Base-by-base conservation (phyloP, 2,329 filamentous ascomycete species). In the Thelonectria rubi region DNA sequence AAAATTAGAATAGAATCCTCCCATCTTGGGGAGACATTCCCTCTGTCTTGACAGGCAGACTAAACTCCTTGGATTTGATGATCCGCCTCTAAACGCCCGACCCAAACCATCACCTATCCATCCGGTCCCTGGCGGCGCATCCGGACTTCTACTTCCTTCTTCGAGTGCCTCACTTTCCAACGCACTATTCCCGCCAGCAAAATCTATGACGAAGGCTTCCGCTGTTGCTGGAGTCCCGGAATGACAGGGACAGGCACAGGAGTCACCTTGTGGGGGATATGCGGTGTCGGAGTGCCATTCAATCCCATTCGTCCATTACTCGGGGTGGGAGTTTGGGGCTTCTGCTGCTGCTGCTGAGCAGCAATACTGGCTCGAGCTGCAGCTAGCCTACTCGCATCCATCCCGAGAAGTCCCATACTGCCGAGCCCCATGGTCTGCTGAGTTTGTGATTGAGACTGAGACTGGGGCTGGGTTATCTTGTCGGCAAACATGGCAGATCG, bases 181-280 rank as follows among this genome's bases (percentile, higher is more conserved):
- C 51, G 32, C 21, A 30, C 40, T n/a, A 26, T 18, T 39, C 34
- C 26, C 17, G 20, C 26, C 30, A 17, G 47, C 21, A 48, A 56
- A 5, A 21, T 47, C 62, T 62, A 72, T 55, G 64, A 60, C n/a
- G 69, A 73, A 37, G 69, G 66, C 54, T 72, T 73, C 52, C 57
- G 72, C 61, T 74, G 74, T 61, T 72, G 73, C 47, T 74, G 73
- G n/a, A 76, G 73, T 20, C 77, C 78, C 7, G 79, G 79, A 48
- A 80, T 79, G 15, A 76, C 73, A 4, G 79, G 79, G 21, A 81
- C 73, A 5, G 79, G 79, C 9, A 81, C 79, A 7, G 79, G 79
- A 18, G 79, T 81, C 34, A 81, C 78, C 66, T 79, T 81, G 37
- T 77, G 77, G 3, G 78, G 77, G 37, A 75, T 60, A 48, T 72